A percentile compares a stretch with the other conserved stretches of the same genome.
Conservation (phyloP, 2,329 filamentous ascomycete species). For the Gliomastix tumulicola region DNA sequence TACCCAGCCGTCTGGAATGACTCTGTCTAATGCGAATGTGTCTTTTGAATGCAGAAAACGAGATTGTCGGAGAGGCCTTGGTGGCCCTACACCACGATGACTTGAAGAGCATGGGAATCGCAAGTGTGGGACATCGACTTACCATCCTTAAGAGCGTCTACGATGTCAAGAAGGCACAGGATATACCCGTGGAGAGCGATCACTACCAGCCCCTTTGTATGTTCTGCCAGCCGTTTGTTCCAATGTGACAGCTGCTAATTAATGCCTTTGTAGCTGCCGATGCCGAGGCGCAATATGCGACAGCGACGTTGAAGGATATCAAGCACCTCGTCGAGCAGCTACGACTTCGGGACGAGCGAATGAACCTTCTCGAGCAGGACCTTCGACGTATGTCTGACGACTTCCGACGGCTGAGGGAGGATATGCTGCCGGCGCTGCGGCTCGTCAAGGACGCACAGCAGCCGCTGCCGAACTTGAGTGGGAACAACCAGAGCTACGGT, state of each 20-base stretch:
- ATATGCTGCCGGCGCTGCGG: conserved; percentile 83
- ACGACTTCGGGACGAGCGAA: conserved; percentile 82
- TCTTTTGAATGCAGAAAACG: conserved; percentile 73
- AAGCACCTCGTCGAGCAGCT: conserved; percentile 86
- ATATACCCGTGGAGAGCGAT: conserved; percentile 83
- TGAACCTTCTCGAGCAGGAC: conserved; percentile 76
- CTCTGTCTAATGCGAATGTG: not conserved
- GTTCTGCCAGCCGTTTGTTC: conserved; percentile 1
- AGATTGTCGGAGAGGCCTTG: conserved; percentile 86
- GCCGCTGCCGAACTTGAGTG: conserved; percentile 58
- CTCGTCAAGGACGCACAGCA: conserved; percentile 89
- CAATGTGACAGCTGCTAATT: not conserved
- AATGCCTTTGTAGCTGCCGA: conserved; percentile 63
- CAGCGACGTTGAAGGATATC: conserved; percentile 88
- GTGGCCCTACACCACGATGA: conserved; percentile 87
- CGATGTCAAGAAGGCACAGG: conserved; percentile 90
- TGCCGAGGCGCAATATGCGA: conserved; percentile 75
- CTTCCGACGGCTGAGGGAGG: conserved; percentile 81
- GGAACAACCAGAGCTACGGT: conserved; percentile 28
- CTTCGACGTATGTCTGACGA: conserved; percentile 80
- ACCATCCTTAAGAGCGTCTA: conserved; percentile 95
- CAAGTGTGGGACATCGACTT: conserved; percentile 86
- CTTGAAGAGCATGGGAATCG: conserved; percentile 89
- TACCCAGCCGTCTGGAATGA: too few relatives aligned
- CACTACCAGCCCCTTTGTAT: conserved; percentile 90